Conservation (phyloP, 306 rosid species). For the Luffa aegyptiaca region DNA sequence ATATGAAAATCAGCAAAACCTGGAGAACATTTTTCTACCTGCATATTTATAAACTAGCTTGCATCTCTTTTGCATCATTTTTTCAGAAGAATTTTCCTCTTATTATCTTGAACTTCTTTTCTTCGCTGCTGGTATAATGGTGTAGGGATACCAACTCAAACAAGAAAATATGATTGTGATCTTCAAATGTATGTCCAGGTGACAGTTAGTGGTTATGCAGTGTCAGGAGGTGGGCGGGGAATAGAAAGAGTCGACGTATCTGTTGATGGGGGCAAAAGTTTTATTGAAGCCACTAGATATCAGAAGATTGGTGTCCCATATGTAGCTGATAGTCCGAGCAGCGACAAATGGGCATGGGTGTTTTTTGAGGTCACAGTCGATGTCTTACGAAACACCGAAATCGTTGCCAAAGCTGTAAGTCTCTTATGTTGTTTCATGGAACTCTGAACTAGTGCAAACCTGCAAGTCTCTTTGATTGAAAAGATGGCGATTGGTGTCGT, state of each 20-base stretch:
- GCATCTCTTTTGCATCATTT: not conserved
- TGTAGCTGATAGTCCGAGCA: conserved; percentile 38
- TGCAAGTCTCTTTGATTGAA: conserved; percentile 26
- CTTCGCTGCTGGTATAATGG: not conserved
- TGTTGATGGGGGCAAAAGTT: conserved; percentile 74
- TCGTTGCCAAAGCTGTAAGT: conserved; percentile 85
- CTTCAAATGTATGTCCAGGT: conserved; percentile 33
- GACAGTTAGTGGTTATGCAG: conserved; percentile 74
- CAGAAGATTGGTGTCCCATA: conserved; percentile 52
- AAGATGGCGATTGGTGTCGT: not conserved
- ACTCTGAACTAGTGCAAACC: not conserved
- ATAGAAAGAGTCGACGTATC: conserved; percentile 90
- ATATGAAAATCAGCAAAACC: not conserved
- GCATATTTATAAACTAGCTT: not conserved
- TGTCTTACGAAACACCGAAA: conserved; percentile 46
- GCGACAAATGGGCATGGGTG: conserved; percentile 99
- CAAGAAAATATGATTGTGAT: not conserved
- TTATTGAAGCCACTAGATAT: conserved; percentile 68
- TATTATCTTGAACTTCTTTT: not conserved
- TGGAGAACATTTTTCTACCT: not conserved
- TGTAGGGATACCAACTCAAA: not conserved
- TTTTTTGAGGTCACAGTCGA: conserved; percentile 59
- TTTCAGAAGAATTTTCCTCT: not conserved
- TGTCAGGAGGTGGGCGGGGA: conserved; percentile 91
- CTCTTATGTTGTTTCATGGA: not conserved